Base-by-base conservation (phyloP, 306 rosid genomes). In the Astragalus membranaceus region DNA sequence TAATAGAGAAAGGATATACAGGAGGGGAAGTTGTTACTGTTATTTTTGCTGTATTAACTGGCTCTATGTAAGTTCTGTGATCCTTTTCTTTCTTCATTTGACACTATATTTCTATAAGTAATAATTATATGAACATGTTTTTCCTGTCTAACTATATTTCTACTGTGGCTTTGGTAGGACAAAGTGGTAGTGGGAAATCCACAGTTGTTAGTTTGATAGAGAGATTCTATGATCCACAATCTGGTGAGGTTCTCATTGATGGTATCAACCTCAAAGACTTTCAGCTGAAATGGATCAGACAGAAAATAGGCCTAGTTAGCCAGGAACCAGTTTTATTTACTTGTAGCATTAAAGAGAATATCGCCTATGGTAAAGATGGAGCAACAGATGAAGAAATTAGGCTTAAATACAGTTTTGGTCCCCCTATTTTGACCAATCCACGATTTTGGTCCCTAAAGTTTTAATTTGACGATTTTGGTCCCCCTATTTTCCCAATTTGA, bases 181-280 rank as follows among this genome's bases (percentile, higher is more conserved):
- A 92, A 56, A 92, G 97, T 54, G 97, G 96, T 16, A 88, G 97
- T 74, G 97, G 97, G 4, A 92, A 92, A 61, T 89, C 97, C 9
- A 89, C 97, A 1, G 89, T 92, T 10, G 75, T 89, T 66, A 84
- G 92, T 79, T 78, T 92, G 85, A 81, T 92, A n/a, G 96, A 92
- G 86, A 84, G 97, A 79, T 92, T 87, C 74, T 92, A 92, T 78
- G 97, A 92, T 69, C 97, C 97, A 5, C 86, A 64, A 14, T 65
- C 82, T 10, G 96, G 97, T 48, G 85, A 88, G 77, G 84, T 91
- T 72, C 88, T 91, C 59, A 87, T 91, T 70, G 96, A 91, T 44
- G 86, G 89, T 7, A 72, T 91, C 54, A 87, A 88, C 75, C 82
- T 91, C 50, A 87, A 35, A 77, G 88, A 87, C 32, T 82, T 84